phyloP scores from a whole-genome alignment of 2,329 filamentous ascomycete species.

The Trichoderma guizhouense region DNA sequence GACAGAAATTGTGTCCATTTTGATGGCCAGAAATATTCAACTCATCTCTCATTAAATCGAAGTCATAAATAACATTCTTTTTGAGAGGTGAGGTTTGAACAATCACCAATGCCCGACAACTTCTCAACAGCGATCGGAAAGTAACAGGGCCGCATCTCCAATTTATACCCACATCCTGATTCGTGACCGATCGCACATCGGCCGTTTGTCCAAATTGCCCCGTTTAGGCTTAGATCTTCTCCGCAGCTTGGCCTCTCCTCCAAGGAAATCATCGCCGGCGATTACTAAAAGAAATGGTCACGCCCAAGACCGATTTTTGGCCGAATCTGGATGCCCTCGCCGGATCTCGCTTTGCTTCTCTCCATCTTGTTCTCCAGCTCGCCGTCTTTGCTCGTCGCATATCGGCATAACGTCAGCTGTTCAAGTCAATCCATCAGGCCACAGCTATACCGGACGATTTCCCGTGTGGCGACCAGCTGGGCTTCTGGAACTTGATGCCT shows the following conservation, averaged over 20 bases:
- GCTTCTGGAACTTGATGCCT: slow-evolving; percentile 26
- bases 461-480: neutral
- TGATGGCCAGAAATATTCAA: neutral
- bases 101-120: neutral
- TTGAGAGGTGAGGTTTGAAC: neutral
- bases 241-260: neutral
- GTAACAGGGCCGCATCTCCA: neutral
- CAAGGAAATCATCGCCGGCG: slow-evolving; percentile 9
- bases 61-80: neutral
- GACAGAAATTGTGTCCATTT: neutral
- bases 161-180: neutral
- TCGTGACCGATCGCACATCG: neutral
- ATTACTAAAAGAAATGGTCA: slow-evolving; percentile 11
- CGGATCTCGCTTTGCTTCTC: neutral
- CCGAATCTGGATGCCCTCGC: slow-evolving; percentile 10
- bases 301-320: slow-evolving; percentile 9
- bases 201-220: neutral
- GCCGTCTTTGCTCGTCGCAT: neutral
- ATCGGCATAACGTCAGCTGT: neutral
- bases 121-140: neutral
- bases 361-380: neutral
- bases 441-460: neutral
- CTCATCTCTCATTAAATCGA: neutral
- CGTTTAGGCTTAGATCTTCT: slow-evolving; percentile 5
- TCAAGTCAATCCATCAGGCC: neutral